A percentile compares a stretch with the other conserved stretches of the same genome.
Conservation (phyloP, 2,329 filamentous ascomycete species). For the Coleophoma crateriformis region DNA sequence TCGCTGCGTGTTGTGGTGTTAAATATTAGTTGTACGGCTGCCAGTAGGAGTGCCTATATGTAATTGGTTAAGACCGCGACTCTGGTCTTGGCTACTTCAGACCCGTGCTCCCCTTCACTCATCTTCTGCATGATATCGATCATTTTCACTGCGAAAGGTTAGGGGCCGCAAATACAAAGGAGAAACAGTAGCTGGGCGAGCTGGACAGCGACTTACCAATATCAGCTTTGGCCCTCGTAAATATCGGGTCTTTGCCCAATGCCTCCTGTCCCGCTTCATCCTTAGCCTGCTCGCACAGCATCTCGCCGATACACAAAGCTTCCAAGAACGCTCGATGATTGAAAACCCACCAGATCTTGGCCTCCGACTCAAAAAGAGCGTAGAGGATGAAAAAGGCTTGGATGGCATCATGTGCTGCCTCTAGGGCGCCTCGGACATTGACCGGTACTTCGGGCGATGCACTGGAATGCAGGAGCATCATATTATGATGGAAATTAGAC, state of each 20-base stretch:
- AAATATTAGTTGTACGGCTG: no score
- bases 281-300: constrained; percentile 45
- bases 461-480: constrained; percentile 73
- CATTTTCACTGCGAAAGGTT: constrained; percentile 43
- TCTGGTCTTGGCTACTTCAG: constrained; percentile 53
- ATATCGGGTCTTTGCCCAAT: constrained; percentile 47
- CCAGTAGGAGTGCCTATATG: constrained; percentile 7
- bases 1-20: no score
- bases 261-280: constrained; percentile 41
- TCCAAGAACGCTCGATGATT: constrained; percentile 77
- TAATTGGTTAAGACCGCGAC: constrained; percentile 52
- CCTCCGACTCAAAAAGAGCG: constrained; percentile 62
- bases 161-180: no score
- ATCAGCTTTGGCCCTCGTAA: constrained; percentile 53
- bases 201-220: constrained; percentile 43
- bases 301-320: constrained; percentile 61
- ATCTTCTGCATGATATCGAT: constrained; percentile 58
- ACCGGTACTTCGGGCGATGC: constrained; percentile 57
- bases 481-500: constrained; percentile 78
- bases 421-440: constrained; percentile 64
- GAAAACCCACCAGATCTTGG: constrained; percentile 79
- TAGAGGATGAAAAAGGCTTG: constrained; percentile 70
- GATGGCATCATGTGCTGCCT: constrained; percentile 72
- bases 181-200: background rate
- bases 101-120: constrained; percentile 48